A percentile compares a stretch with the other conserved stretches of the same genome.
phyloP scores from a whole-genome alignment of 345 rosid genomes.

The Mangifera indica region DNA sequence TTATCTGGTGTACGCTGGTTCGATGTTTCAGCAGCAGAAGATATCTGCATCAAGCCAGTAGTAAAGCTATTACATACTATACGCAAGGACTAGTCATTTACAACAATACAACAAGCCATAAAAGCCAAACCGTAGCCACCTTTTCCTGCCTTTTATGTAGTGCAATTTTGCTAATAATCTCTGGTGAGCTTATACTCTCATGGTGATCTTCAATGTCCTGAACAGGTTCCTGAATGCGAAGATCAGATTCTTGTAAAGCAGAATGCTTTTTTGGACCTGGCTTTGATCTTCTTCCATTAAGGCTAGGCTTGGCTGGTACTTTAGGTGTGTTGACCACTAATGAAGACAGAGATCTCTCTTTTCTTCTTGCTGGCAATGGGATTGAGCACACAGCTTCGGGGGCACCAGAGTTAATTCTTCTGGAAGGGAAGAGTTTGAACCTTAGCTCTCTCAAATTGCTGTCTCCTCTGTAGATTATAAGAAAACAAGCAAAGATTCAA shows the following conservation, averaged over 20 bases:
- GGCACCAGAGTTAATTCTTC: conserved; percentile 10
- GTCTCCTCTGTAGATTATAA: conserved; percentile 39
- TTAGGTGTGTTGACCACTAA: conserved; percentile 29
- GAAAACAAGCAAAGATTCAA: conserved; percentile 13
- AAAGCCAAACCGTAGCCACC: conserved; percentile 1
- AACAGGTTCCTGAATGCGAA: conserved; percentile 8
- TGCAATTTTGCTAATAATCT: conserved; percentile 21
- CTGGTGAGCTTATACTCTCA: conserved; percentile 19
- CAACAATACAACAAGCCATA: neutral
- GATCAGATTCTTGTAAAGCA: conserved; percentile 9
- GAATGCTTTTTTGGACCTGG: conserved; percentile 17
- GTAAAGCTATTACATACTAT: neutral
- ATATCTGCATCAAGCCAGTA: conserved; percentile 18
- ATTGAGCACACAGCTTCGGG: conserved; percentile 16
- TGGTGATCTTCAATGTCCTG: conserved; percentile 22
- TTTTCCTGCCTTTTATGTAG: conserved; percentile 36
- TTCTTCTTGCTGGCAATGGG: conserved; percentile 25
- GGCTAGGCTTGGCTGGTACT: conserved; percentile 16
- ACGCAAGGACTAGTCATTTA: neutral
- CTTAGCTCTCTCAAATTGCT: conserved; percentile 40
- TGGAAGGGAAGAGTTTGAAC: conserved; percentile 36
- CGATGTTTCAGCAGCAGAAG: conserved; percentile 26
- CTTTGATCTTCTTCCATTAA: conserved; percentile 29
- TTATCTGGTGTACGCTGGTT: conserved; percentile 17
- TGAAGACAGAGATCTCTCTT: conserved; percentile 41